Conservation (phyloP, 192 early-diverging fungal species). For the Globomyces pollinis-pini region DNA sequence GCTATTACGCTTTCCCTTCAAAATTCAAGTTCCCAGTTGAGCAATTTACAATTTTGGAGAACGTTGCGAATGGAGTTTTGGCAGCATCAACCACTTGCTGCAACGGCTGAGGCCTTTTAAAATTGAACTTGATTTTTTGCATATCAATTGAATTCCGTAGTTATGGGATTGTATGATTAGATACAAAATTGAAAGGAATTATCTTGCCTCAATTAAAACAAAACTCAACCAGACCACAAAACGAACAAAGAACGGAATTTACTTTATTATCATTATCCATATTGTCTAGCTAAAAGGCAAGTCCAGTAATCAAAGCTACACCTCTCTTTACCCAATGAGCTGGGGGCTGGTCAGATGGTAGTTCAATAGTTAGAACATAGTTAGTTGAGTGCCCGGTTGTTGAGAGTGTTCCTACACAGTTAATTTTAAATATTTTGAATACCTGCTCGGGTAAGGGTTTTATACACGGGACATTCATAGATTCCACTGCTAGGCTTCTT, state of each 20-base stretch:
- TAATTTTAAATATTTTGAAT: background rate
- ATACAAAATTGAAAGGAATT: background rate
- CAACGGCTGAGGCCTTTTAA: constrained; percentile 4
- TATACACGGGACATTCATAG: constrained; percentile 56
- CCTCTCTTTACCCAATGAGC: constrained; percentile 53
- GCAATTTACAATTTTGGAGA: constrained; percentile 68
- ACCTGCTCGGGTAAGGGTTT: constrained; percentile 53
- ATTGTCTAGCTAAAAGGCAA: constrained; percentile 12
- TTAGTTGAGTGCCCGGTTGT: constrained; percentile 58
- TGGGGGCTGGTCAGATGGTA: constrained; percentile 42
- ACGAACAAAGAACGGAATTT: background rate
- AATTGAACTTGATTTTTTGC: constrained; percentile 6
- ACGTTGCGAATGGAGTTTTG: constrained; percentile 53
- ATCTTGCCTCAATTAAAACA: background rate
- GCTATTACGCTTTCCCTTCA: constrained; percentile 84
- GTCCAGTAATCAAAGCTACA: constrained; percentile 39
- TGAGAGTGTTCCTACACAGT: constrained; percentile 47
- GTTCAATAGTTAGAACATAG: constrained; percentile 53
- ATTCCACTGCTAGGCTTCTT: constrained; percentile 42
- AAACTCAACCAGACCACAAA: background rate
- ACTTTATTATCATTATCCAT: background rate
- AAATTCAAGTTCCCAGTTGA: constrained; percentile 84
- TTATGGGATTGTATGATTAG: no score
- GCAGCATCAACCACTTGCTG: background rate
- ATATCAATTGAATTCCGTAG: background rate